Evolutionary conservation across 257 asterid species (phyloP).

Genomic region (Solanum peruvianum): DNA sequence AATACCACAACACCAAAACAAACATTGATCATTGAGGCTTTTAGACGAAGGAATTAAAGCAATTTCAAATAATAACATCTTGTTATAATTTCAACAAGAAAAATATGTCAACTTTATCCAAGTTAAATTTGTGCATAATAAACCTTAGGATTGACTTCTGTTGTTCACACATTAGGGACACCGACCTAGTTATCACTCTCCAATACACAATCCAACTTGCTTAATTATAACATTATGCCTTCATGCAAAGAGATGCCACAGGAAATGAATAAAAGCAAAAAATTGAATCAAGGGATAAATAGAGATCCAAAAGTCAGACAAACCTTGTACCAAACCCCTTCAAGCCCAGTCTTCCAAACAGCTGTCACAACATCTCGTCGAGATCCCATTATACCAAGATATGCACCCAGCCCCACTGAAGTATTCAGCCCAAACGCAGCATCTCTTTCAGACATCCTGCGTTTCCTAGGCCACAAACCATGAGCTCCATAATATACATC

Average conservation of each 20-base stretch:
- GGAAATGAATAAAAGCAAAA: background rate
- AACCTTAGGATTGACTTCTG: background rate
- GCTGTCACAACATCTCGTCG: conserved; percentile 97
- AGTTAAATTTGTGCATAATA: background rate
- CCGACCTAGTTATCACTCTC: background rate
- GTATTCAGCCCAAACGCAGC: conserved; percentile 97
- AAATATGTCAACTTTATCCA: background rate
- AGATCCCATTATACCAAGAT: conserved; percentile 98
- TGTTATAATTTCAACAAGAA: background rate
- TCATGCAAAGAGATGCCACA: background rate
- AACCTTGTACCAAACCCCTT: conserved; percentile 99
- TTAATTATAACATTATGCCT: background rate
- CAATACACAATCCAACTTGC: background rate
- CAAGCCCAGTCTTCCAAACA: conserved; percentile 96
- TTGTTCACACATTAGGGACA: background rate
- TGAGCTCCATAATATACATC: conserved; percentile 52
- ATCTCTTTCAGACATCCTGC: conserved; percentile 95
- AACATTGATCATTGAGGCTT: background rate
- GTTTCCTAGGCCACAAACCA: conserved; percentile 97
- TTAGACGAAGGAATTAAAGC: background rate
- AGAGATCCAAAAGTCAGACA: background rate
- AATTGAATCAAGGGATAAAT: background rate
- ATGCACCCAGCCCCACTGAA: conserved; percentile 92
- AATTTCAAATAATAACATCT: background rate
- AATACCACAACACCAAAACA: background rate